Conservation (phyloP, 805 yeast species). For the Yarrowia sp. region DNA sequence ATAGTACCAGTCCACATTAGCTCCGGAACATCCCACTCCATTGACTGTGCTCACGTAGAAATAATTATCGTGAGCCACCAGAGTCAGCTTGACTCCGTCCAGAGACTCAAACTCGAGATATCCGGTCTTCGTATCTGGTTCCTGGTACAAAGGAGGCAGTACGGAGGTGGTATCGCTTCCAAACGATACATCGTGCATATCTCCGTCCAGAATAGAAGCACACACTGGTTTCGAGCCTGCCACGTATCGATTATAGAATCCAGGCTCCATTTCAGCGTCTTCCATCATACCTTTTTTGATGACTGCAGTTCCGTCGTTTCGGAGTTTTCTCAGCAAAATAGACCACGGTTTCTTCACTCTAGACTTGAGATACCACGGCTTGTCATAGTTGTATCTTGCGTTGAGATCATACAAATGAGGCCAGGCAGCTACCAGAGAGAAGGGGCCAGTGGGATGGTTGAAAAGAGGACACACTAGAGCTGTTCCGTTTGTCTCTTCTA, state of each 20-base stretch:
- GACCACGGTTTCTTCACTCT: neutral
- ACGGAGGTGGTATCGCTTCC: neutral
- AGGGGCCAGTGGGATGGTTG: neutral
- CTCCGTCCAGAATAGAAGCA: conserved; percentile 18
- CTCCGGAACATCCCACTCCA: conserved; percentile 13
- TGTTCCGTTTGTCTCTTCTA: neutral
- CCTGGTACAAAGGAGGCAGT: conserved; percentile 14
- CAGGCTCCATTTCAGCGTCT: conserved; percentile 17
- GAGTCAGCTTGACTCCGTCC: neutral
- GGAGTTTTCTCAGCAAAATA: neutral
- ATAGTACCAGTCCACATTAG: conserved; percentile 13
- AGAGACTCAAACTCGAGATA: conserved; percentile 7
- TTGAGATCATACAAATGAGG: conserved; percentile 26
- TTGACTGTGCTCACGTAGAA: conserved; percentile 1
- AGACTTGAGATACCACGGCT: conserved; percentile 7
- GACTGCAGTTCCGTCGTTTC: conserved; percentile 7
- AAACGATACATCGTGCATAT: conserved; percentile 15
- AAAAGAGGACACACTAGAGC: neutral
- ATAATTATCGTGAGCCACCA: conserved; percentile 7
- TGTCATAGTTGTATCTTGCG: conserved; percentile 6
- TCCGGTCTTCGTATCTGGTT: neutral
- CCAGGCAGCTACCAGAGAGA: conserved; percentile 16
- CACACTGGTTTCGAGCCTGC: conserved; percentile 12
- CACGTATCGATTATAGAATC: conserved; percentile 12
- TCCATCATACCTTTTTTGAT: conserved; percentile 9